Evolutionary conservation across 768 basidiomycete genomes (phyloP).

Genomic region (Leucocoprinus sp.): DNA sequence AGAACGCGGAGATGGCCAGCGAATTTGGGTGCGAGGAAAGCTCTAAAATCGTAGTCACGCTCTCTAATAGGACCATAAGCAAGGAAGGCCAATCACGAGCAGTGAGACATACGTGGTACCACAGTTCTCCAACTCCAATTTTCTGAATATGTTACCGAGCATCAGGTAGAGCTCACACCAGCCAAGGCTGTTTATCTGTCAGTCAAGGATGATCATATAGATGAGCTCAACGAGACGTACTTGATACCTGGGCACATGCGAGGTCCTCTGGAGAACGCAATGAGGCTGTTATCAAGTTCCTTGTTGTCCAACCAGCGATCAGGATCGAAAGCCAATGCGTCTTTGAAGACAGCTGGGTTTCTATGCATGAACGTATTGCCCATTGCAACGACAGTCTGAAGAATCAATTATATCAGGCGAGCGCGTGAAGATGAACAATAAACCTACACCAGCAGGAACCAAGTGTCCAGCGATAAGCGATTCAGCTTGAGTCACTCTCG

Average conservation of each 20-base stretch:
- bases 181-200: conserved; percentile 25
- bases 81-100: neutral
- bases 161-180: conserved; percentile 36
- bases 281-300: conserved; percentile 32
- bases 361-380: conserved; percentile 30
- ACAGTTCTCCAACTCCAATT: conserved; percentile 25
- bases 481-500: conserved; percentile 28
- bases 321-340: conserved; percentile 30
- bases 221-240: conserved; percentile 18
- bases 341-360: conserved; percentile 31
- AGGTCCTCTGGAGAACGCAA: conserved; percentile 36
- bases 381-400: conserved; percentile 34
- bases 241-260: conserved; percentile 38
- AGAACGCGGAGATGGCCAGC: conserved; percentile 2
- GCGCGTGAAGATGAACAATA: neutral
- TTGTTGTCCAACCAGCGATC: conserved; percentile 33
- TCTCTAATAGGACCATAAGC: neutral
- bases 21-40: conserved; percentile 11
- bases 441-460: conserved; percentile 31
- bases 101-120: conserved; percentile 23
- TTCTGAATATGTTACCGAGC: conserved; percentile 32
- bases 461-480: conserved; percentile 25
- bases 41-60: conserved; percentile 11
- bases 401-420: neutral
- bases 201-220: neutral